Evolutionary conservation across 1,139 yeast species (phyloP).

Genomic region (Trichomonascaceae sp.): DNA sequence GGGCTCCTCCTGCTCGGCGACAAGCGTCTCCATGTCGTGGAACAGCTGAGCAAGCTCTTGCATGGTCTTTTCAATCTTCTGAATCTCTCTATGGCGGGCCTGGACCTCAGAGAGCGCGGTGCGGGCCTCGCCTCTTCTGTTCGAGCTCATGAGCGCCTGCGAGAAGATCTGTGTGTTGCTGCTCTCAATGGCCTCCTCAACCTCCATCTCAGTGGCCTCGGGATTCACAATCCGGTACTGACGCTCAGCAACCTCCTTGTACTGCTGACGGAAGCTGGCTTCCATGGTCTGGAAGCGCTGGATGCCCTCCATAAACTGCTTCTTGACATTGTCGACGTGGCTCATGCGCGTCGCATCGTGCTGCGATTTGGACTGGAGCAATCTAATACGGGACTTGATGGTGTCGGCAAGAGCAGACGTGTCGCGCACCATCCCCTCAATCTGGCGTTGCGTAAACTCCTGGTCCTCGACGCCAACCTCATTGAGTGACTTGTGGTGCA

Average conservation of each 20-base stretch:
- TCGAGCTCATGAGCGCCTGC: constrained; percentile 82
- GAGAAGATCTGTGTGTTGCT: constrained; percentile 87
- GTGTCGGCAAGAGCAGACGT: constrained; percentile 66
- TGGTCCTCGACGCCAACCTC: constrained; percentile 72
- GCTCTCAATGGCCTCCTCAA: constrained; percentile 72
- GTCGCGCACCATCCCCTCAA: constrained; percentile 65
- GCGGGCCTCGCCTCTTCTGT: constrained; percentile 94
- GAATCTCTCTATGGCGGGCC: constrained; percentile 88
- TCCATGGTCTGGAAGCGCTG: constrained; percentile 81
- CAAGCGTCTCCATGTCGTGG: constrained; percentile 93
- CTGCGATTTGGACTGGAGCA: constrained; percentile 59
- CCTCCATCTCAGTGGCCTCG: constrained; percentile 77
- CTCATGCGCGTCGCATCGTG: constrained; percentile 67
- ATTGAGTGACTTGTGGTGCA: constrained; percentile 72
- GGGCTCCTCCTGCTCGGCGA: constrained; percentile 88
- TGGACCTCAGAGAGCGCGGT: constrained; percentile 94
- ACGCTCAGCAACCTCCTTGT: constrained; percentile 80
- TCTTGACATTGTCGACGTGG: constrained; percentile 83
- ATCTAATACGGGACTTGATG: constrained; percentile 64
- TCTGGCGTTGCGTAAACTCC: constrained; percentile 56
- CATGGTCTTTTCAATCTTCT: constrained; percentile 90
- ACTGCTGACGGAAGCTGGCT: constrained; percentile 73
- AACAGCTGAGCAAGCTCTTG: constrained; percentile 90
- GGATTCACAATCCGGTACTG: constrained; percentile 91
- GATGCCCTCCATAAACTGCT: constrained; percentile 72